These are phyloP conservation scores for Diaporthe australafricana DNA, from an alignment of 2,329 filamentous ascomycete genomes.

Conservation along the genomic window DNA sequence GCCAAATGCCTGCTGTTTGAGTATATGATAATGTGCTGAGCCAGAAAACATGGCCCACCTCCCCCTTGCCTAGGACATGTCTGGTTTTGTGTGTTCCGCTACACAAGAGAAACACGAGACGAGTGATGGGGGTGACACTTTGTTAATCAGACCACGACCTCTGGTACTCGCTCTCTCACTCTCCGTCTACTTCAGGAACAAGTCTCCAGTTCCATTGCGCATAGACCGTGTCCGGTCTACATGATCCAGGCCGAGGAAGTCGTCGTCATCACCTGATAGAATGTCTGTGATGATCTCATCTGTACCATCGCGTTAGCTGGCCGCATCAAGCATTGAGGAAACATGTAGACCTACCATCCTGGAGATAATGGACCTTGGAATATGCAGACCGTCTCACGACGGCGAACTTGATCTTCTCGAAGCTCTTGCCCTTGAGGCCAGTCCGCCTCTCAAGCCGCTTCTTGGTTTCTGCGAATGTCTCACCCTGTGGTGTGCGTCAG, in stretches of 20 bases:
- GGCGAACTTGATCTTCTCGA: conserved; percentile 98
- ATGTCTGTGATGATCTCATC: conserved; percentile 70
- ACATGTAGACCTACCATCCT: conserved; percentile 78
- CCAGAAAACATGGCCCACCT: not conserved
- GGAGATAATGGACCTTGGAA: conserved; percentile 83
- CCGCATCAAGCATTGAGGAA: conserved; percentile 36
- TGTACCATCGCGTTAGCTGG: conserved; percentile 46
- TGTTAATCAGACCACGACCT: not conserved
- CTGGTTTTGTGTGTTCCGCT: not conserved
- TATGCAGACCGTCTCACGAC: conserved; percentile 79
- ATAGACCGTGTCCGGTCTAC: conserved; percentile 69
- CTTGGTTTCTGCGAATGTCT: conserved; percentile 91
- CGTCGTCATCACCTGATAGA: conserved; percentile 63
- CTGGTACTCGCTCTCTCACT: not conserved
- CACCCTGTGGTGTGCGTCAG: conserved; percentile 64
- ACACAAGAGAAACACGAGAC: conserved; percentile 3
- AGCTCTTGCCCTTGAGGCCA: conserved; percentile 96
- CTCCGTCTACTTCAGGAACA: conserved; percentile 62
- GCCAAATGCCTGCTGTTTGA: conserved; percentile 35
- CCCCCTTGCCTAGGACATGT: conserved; percentile 9
- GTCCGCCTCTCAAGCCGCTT: conserved; percentile 93
- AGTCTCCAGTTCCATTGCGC: conserved; percentile 71
- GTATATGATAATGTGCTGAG: conserved; percentile 25
- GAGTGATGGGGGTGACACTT: conserved; percentile 31
- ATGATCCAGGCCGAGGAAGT: conserved; percentile 74